Percentiles rank a stretch among this genome's conserved stretches.
These are phyloP conservation scores for Geoglossum glabrum DNA, from an alignment of 495 filamentous ascomycete genomes.

Conservation along the genomic window DNA sequence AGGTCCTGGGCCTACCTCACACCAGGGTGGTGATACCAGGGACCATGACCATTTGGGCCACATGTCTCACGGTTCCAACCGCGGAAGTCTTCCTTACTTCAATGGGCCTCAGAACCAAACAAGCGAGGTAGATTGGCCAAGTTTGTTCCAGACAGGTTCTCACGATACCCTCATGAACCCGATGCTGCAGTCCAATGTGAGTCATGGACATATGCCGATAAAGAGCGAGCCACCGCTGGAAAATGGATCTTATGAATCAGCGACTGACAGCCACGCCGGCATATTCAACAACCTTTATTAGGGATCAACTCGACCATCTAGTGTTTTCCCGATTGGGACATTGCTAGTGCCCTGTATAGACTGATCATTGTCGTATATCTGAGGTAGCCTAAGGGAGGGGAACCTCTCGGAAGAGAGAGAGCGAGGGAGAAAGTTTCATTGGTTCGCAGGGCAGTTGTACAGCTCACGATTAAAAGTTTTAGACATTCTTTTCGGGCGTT, in stretches of 20 bases:
- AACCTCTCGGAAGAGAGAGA: too few relatives aligned
- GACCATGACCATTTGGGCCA: neutral
- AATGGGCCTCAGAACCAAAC: neutral
- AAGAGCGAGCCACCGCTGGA: slow-evolving; percentile 24
- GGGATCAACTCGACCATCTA: neutral
- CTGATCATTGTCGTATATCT: neutral
- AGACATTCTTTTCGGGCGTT: neutral
- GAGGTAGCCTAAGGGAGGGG: neutral
- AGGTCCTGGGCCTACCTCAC: neutral
- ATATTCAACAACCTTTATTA: slow-evolving; percentile 10
- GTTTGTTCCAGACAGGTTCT: slow-evolving; percentile 50
- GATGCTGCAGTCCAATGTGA: slow-evolving; percentile 21
- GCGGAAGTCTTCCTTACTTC: neutral
- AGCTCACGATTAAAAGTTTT: neutral
- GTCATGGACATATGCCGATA: slow-evolving; percentile 27
- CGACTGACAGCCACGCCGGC: slow-evolving; percentile 12
- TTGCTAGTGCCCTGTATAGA: neutral
- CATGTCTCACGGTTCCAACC: neutral
- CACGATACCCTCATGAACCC: slow-evolving; percentile 41
- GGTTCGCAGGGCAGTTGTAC: neutral
- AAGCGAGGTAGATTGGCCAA: slow-evolving; percentile 40
- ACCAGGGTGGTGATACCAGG: neutral
- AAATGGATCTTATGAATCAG: slow-evolving; percentile 1
- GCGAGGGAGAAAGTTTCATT: too few relatives aligned
- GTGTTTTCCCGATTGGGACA: neutral